Evolutionary conservation across 345 rosid species (phyloP), one percentile per base, ranked within the genome.

Genomic region (Dipteronia sinensis): DNA sequence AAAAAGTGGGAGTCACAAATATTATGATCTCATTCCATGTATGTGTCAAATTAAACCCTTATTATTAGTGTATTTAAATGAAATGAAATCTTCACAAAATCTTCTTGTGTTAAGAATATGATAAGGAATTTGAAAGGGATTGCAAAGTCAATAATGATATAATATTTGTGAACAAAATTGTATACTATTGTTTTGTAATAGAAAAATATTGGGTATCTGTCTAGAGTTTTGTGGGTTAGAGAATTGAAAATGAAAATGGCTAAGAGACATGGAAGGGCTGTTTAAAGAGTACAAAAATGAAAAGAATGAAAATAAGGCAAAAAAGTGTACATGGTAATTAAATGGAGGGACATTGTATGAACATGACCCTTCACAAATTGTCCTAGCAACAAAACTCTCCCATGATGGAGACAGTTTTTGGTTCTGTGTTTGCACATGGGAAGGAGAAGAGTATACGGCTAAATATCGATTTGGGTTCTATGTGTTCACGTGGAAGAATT

Each of bases 61-160:
- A 19, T 73, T 72, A 65, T 65, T 3, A 20, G 4, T 1, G 20
- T 67, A 20, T 58, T 71, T 38, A 69, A 64, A 67, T 19, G n/a
- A 76, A 76, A 69, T 72, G 78, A 75, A 69, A 78, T 81, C 84
- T 73, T 63, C 10, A 20, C 71, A 73, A 76, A 65, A 79, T 78
- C 81, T 73, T 78, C 22, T 1, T 51, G 20, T 65, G 13, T 15
- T 25, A 63, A 59, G 71, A 59, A 75, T 55, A 70, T 67, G 62
- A 63, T 44, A 9, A 27, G 12, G 62, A 65, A n/a, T 53, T 53
- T 6, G 9, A 44, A 56, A 29, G 20, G 31, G 55, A 62, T 20
- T 31, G 64, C 44, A 51, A 78, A 71, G 66, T 78, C 76, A 71
- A 78, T 63, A 62, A 19, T n/a, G 47, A 46, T 42, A 42, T 42